Percentiles rank a stretch among this genome's conserved stretches.
These are phyloP conservation scores for Cinnamomum chago DNA, from an alignment of 164 flowering plant genomes.

Conservation along the genomic window DNA sequence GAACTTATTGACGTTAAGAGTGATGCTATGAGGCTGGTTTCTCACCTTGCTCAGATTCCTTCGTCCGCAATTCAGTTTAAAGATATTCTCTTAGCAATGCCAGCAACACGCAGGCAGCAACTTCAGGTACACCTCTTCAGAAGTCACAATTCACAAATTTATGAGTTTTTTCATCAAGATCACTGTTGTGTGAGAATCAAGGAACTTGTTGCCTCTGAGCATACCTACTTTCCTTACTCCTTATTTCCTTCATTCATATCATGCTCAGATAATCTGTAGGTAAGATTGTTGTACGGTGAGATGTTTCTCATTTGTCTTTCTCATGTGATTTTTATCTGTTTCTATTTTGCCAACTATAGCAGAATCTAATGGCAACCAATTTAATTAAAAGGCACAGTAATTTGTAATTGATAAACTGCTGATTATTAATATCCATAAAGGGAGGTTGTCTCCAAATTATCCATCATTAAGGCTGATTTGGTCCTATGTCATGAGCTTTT, in stretches of 20 bases:
- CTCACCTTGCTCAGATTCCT: conserved; percentile 86
- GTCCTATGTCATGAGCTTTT: not conserved
- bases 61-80: conserved; percentile 62
- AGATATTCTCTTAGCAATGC: conserved; percentile 76
- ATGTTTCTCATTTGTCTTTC: not conserved
- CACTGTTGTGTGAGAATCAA: not conserved
- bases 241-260: not conserved
- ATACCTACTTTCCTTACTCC: not conserved
- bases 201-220: not conserved
- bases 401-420: not conserved
- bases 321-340: not conserved
- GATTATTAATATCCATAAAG: not conserved
- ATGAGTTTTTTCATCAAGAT: not conserved
- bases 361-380: not conserved
- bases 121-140: conserved; percentile 56
- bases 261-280: not conserved
- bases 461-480: not conserved
- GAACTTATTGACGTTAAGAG: conserved; percentile 59
- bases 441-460: not conserved
- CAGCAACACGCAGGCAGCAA: conserved; percentile 55
- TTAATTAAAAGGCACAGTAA: not conserved
- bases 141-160: not conserved
- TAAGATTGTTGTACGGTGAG: not conserved
- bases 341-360: not conserved
- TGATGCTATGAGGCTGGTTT: conserved; percentile 60